Conservation (phyloP, 805 yeast species). For the Allodekkera sacchari region DNA sequence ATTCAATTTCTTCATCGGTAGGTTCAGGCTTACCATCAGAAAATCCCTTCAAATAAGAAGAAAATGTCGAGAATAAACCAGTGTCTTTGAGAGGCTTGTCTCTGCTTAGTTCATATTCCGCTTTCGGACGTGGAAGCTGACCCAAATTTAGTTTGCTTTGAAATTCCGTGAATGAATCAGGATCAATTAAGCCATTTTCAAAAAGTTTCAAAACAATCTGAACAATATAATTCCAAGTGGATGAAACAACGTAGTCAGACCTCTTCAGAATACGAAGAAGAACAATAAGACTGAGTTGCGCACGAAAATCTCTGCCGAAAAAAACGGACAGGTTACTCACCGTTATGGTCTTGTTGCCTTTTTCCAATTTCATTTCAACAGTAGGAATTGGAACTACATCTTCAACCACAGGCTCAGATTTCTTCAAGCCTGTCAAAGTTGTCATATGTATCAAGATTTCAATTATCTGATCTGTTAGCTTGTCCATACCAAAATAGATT, state of each 20-base stretch:
- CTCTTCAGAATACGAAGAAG: constrained; percentile 68
- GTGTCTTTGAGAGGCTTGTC: constrained; percentile 58
- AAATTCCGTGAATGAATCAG: constrained; percentile 56
- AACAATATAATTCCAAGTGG: constrained; percentile 52
- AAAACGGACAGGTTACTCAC: constrained; percentile 76
- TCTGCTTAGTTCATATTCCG: constrained; percentile 58
- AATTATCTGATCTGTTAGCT: constrained; percentile 59
- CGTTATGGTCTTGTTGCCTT: constrained; percentile 49
- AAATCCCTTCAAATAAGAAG: constrained; percentile 83
- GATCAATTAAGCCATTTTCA: constrained; percentile 64
- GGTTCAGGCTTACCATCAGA: constrained; percentile 88
- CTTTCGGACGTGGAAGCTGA: constrained; percentile 51
- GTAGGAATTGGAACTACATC: constrained; percentile 34
- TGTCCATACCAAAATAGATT: constrained; percentile 45
- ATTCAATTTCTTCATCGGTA: constrained; percentile 83
- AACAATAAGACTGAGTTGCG: constrained; percentile 82
- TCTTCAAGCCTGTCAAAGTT: constrained; percentile 42
- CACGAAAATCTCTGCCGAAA: constrained; percentile 86
- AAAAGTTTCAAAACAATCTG: constrained; percentile 56
- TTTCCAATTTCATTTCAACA: constrained; percentile 41
- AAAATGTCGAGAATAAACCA: constrained; percentile 83
- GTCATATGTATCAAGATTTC: constrained; percentile 61
- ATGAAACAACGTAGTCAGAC: constrained; percentile 40
- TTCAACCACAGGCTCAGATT: constrained; percentile 20
- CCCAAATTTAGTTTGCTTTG: constrained; percentile 49